Conservation (phyloP, 169 alveolate species). For the Cryptosporidium felis region DNA sequence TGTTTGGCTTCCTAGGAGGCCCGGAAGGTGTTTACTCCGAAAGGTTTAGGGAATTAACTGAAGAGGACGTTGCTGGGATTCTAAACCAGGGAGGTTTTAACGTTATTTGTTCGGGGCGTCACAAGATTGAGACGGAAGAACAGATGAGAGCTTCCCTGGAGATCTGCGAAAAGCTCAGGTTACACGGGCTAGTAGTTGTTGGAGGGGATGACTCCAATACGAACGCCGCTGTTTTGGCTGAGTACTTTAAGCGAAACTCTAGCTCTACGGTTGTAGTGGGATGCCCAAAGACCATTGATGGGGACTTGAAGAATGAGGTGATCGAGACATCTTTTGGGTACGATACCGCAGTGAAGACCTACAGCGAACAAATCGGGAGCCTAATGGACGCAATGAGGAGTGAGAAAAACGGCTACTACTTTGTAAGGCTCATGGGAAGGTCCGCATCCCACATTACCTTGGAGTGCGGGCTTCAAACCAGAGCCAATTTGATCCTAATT, state of each 20-base stretch:
- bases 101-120: conserved; percentile 87
- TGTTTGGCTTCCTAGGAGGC: conserved; percentile 85
- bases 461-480: conserved; percentile 84
- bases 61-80: conserved; percentile 78
- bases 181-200: conserved; percentile 85
- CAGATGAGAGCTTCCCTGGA: conserved; percentile 80
- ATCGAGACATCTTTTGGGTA: conserved; percentile 88
- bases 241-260: conserved; percentile 79
- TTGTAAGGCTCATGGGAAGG: conserved; percentile 89
- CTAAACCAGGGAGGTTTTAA: conserved; percentile 87
- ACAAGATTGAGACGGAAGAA: conserved; percentile 84
- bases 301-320: conserved; percentile 86
- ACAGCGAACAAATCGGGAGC: conserved; percentile 87
- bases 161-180: conserved; percentile 76
- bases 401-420: conserved; percentile 82
- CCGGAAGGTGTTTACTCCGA: conserved; percentile 84
- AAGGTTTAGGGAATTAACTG: conserved; percentile 81
- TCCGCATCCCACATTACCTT: conserved; percentile 89
- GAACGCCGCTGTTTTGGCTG: conserved; percentile 87
- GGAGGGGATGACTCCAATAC: conserved; percentile 93
- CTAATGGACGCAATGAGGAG: conserved; percentile 81
- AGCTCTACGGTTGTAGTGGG: conserved; percentile 81
- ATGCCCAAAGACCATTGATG: conserved; percentile 89
- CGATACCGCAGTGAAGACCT: conserved; percentile 85
- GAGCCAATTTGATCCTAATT: conserved; percentile 78